phyloP scores from a whole-genome alignment of 1,284 basidiomycete genomes.

The Ceratobasidium sp. region DNA sequence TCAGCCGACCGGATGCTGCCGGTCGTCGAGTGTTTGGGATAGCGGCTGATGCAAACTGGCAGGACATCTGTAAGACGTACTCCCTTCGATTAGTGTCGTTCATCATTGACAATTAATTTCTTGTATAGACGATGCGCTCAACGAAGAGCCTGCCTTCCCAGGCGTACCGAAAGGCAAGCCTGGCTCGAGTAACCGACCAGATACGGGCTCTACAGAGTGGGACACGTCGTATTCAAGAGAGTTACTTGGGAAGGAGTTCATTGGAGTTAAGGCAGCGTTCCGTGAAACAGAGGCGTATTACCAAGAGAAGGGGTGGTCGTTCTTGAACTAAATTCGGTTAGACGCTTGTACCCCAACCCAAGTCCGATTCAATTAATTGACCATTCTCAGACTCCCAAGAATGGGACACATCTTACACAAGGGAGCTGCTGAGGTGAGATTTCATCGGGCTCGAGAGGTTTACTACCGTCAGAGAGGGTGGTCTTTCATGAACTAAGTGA shows the following conservation, averaged over 20 bases:
- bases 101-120: background rate
- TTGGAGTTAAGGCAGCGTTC: slow-evolving; percentile 27
- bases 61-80: slow-evolving; percentile 23
- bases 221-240: slow-evolving; percentile 10
- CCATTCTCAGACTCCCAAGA: no score
- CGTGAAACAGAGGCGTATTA: slow-evolving; percentile 31
- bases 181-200: slow-evolving; percentile 8
- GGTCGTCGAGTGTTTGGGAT: slow-evolving; percentile 12
- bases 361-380: no score
- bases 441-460: no score
- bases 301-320: slow-evolving; percentile 29
- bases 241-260: slow-evolving; percentile 30
- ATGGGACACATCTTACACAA: no score
- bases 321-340: background rate
- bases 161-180: slow-evolving; percentile 46
- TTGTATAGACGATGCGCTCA: slow-evolving; percentile 15
- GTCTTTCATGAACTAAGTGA: no score
- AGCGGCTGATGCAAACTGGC: slow-evolving; percentile 13
- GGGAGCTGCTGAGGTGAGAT: no score
- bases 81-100: background rate
- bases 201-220: slow-evolving; percentile 21
- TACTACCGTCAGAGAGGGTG: no score
- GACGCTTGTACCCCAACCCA: no score
- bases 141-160: slow-evolving; percentile 30
- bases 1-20: slow-evolving; percentile 7